Conservation (phyloP, 75 land plant genomes). For the Adiantum capillusveneris region DNA sequence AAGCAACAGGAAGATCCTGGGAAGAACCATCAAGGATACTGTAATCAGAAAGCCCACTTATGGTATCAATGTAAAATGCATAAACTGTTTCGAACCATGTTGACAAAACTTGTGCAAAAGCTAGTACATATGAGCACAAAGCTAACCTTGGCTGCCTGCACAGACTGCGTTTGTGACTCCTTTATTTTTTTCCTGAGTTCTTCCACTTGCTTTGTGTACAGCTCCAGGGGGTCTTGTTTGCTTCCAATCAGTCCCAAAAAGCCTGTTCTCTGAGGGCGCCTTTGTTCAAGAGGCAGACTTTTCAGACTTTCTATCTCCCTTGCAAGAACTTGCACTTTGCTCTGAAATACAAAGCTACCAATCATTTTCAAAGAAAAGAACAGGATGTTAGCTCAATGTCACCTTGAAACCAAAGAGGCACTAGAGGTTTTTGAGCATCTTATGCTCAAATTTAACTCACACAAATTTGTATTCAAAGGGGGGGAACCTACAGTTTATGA, state of each 20-base stretch:
- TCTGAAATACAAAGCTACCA: background rate
- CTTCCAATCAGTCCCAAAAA: slow-evolving; percentile 39
- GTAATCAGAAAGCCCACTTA: background rate
- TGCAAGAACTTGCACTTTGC: background rate
- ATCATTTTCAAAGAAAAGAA: no score
- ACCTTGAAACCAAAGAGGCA: no score
- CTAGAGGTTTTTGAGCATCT: no score
- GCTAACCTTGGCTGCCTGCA: slow-evolving; percentile 29
- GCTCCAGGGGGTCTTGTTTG: slow-evolving; percentile 26
- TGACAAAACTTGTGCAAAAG: no score
- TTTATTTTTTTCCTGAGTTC: slow-evolving; percentile 38
- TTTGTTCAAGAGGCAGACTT: slow-evolving; percentile 8
- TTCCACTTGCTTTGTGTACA: slow-evolving; percentile 42
- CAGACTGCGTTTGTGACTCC: slow-evolving; percentile 22
- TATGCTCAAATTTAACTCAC: no score
- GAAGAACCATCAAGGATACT: background rate
- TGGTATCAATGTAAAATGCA: background rate
- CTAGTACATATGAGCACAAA: no score
- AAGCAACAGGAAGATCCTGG: slow-evolving; percentile 83
- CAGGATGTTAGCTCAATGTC: no score
- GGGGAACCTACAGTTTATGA: no score
- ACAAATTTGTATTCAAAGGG: no score
- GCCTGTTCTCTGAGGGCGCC: slow-evolving; percentile 19
- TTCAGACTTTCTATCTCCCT: slow-evolving; percentile 16
- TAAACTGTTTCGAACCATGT: background rate